Conservation (phyloP, 2,329 filamentous ascomycete species). For the Colletotrichum paranaense region DNA sequence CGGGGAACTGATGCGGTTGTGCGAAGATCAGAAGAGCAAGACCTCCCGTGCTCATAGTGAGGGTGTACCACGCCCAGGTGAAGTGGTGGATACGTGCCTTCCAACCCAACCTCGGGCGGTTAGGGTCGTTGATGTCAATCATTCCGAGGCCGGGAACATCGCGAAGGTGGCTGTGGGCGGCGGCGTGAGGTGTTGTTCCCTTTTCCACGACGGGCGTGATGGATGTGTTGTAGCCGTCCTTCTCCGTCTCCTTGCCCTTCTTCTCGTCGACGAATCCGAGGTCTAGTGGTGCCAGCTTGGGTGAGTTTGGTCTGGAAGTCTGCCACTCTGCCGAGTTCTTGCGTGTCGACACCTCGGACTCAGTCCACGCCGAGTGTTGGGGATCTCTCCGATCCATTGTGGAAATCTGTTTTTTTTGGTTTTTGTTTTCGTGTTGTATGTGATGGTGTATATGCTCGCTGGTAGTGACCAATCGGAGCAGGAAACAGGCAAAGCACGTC, state of each 20-base stretch:
- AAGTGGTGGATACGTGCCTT: conserved; percentile 66
- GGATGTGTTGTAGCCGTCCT: conserved; percentile 17
- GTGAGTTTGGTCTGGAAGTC: conserved; percentile 30
- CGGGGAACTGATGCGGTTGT: conserved; percentile 73
- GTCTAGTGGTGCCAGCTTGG: conserved; percentile 31
- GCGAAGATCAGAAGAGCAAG: conserved; percentile 72
- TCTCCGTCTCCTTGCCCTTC: conserved; percentile 26
- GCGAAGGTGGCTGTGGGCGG: not conserved
- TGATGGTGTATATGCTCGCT: not conserved
- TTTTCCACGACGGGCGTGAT: conserved; percentile 33
- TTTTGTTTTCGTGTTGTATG: not conserved
- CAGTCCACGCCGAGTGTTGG: conserved; percentile 28
- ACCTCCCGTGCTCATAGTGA: conserved; percentile 80
- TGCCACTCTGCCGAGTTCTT: conserved; percentile 34
- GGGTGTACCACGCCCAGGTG: conserved; percentile 80
- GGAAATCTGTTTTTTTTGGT: not conserved
- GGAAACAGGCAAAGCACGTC: conserved; percentile 3
- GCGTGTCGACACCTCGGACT: conserved; percentile 32
- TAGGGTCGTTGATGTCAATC: conserved; percentile 37
- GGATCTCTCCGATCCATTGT: conserved; percentile 30
- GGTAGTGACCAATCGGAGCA: conserved; percentile 13
- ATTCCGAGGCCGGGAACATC: conserved; percentile 13
- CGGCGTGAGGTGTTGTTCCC: conserved; percentile 14
- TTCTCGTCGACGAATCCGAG: conserved; percentile 16
- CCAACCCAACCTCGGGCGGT: conserved; percentile 51